Evolutionary conservation across 2,329 filamentous ascomycete species (phyloP), one percentile per base, ranked within the genome.

Genomic region (Coleophoma eucalyptorum): DNA sequence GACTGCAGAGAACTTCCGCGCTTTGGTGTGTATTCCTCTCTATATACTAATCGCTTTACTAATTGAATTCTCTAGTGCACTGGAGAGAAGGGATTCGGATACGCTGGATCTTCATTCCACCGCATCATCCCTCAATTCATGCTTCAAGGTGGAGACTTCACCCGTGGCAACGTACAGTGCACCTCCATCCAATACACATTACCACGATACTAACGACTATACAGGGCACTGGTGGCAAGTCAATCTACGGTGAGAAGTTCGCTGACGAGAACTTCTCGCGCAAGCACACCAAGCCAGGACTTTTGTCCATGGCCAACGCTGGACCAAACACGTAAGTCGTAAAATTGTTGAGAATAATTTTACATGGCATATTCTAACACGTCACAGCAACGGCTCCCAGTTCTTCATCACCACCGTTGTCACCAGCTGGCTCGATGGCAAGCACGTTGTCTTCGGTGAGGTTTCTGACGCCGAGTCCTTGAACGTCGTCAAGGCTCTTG

Each of bases 111-210:
- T 63, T 79, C 81, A 61, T 96, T 96, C 86, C 90, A 96, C 83
- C 90, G 91, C 65, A 86, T 96, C 74, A 96, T 96, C 74, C 88
- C 88, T 63, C 72, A 90, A 52, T 96, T 96, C 82, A 96, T 96
- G 91, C 86, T 96, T 65, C 91, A 96, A 82, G 91, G 90, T 71
- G 90, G 90, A 81, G 90, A 96, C 81, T 95, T 95, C 79, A 95
- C 90, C 74, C 88, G 88, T 69, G 84, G 85, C 69, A 94, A 95
- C 75, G 91, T 96, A 79, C 72, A 89, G 41, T 31, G 37, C 50
- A 31, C 11, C 40, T 35, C 11, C 16, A 45, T 44, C 69, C 1
- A 58, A 43, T 32, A 44, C 26, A 16, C 42, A 41, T 3, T 26
- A 5, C 26, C 26, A n/a, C 83, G 46, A 93, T 94, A 78, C 80